Conservation (phyloP, 176 grass and related monocot genomes). For the Cenchrus fungigraminus region DNA sequence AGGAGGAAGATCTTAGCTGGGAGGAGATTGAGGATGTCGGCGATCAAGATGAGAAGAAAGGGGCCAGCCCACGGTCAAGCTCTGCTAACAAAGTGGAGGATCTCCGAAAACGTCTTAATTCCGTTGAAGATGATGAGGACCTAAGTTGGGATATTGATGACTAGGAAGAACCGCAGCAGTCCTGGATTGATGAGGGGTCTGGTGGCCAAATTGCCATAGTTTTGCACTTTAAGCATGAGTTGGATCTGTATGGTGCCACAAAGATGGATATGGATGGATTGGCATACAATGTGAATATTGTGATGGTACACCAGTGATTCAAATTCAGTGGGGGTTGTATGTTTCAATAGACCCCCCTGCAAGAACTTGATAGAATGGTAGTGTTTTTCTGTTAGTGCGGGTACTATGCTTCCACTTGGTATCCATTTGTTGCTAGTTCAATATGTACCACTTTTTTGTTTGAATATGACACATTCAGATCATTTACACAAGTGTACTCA, state of each 20-base stretch:
- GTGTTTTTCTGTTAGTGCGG: constrained; percentile 34
- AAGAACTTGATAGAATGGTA: constrained; percentile 23
- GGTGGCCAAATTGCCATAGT: neutral
- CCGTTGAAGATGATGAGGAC: constrained; percentile 65
- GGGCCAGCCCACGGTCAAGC: constrained; percentile 37
- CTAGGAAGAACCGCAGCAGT: constrained; percentile 41
- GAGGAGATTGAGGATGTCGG: constrained; percentile 77
- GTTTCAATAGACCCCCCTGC: constrained; percentile 31
- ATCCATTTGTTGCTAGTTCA: constrained; percentile 20
- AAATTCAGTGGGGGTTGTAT: constrained; percentile 30
- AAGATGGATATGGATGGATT: constrained; percentile 19
- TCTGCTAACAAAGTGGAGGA: constrained; percentile 58
- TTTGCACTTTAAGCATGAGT: constrained; percentile 18
- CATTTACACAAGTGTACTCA: constrained; percentile 3
- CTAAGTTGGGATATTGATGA: constrained; percentile 85
- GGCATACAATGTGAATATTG: constrained; percentile 39
- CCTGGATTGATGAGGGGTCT: constrained; percentile 18
- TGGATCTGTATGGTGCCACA: constrained; percentile 18
- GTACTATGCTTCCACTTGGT: constrained; percentile 17
- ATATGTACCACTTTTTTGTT: constrained; percentile 19
- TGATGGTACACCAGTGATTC: constrained; percentile 36
- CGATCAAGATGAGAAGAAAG: constrained; percentile 72
- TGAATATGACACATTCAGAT: constrained; percentile 23
- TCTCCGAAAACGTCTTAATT: constrained; percentile 67
- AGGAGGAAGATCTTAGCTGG: constrained; percentile 91